Base-by-base conservation (phyloP, 495 filamentous ascomycete genomes). In the Podospora pseudocomata region DNA sequence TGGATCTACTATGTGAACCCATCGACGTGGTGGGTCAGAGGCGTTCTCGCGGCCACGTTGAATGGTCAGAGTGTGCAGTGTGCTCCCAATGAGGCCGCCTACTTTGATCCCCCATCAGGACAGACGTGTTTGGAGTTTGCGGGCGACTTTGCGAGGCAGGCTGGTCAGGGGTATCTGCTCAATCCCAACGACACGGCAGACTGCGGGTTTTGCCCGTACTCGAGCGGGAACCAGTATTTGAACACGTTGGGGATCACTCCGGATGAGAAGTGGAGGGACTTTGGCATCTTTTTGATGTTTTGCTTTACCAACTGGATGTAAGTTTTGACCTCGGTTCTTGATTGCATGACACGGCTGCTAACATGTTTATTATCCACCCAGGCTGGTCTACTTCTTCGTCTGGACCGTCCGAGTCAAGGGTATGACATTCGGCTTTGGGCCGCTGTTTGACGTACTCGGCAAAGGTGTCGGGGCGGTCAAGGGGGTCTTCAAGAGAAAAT, bases 351-450 rank as follows among this genome's bases (percentile, higher is more conserved):
- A 27, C 18, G 2, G 32, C 0, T 26, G 34, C 11, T 65, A 13
- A 39, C 55, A 32, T 20, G 34, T 58, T 53, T 11, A 32, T 19
- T 23, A 23, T 2, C 23, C 23, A 23, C 23, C 5, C 23, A 77
- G 74, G 54, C 82, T 94, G 59, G 89, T 96, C 0, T 94, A 93
- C 77, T 94, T 96, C 81, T 92, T 96, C 68, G 86, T 94, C 64
- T 95, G 91, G 75, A 90, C 89, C 1, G 82, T 92, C 4, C 82
- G 91, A 19, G 86, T 95, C 60, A 84, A 85, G 68, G 85, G 89
- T 6, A 92, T 89, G 90, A 85, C 79, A 11, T 93, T 93, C 72
- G 91, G 91, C 0, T 79, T 92, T 55, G 86, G 88, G 13, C 23
- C 67, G 2, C 20, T 76, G 0, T 70, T 72, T 20, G 26, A 16